Percentiles rank a stretch among this genome's conserved stretches.
phyloP scores from a whole-genome alignment of 495 filamentous ascomycete species.

The Podospora conica region DNA sequence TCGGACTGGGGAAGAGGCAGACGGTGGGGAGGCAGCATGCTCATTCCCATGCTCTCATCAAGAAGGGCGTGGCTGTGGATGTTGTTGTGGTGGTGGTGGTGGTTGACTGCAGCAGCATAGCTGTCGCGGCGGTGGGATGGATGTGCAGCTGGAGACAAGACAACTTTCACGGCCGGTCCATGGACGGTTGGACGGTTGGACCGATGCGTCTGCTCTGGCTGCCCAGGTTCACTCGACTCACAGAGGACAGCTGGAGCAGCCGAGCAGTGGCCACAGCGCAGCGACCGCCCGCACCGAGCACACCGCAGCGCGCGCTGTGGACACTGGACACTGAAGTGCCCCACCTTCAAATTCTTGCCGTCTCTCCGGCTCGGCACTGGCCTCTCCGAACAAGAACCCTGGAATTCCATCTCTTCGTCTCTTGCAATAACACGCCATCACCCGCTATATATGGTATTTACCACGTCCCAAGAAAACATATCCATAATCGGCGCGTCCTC shows the following conservation, averaged over 20 bases:
- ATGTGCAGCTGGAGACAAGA: too few species aligned
- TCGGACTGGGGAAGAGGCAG: conserved; percentile 17
- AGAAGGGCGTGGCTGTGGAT: neutral
- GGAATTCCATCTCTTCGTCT: neutral
- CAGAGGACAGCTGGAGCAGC: neutral
- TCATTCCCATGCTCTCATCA: conserved; percentile 16
- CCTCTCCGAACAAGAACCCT: neutral
- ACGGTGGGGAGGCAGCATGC: conserved; percentile 24
- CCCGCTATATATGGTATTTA: neutral
- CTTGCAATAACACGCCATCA: neutral
- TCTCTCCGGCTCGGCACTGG: conserved; percentile 17
- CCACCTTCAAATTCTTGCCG: conserved; percentile 20
- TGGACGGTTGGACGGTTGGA: too few species aligned
- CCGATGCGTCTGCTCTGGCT: too few species aligned
- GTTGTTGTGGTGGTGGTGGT: neutral
- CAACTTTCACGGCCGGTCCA: too few species aligned
- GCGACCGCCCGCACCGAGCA: neutral
- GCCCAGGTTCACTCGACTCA: too few species aligned
- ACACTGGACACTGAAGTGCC: conserved; percentile 1
- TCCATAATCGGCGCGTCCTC: neutral
- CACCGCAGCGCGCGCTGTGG: too few species aligned
- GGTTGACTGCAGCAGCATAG: conserved; percentile 18
- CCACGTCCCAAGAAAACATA: neutral
- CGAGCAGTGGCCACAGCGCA: neutral
- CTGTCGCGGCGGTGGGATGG: conserved; percentile 8